Base-by-base conservation (phyloP, 2,329 filamentous ascomycete genomes). In the Calonectria leucothoes region DNA sequence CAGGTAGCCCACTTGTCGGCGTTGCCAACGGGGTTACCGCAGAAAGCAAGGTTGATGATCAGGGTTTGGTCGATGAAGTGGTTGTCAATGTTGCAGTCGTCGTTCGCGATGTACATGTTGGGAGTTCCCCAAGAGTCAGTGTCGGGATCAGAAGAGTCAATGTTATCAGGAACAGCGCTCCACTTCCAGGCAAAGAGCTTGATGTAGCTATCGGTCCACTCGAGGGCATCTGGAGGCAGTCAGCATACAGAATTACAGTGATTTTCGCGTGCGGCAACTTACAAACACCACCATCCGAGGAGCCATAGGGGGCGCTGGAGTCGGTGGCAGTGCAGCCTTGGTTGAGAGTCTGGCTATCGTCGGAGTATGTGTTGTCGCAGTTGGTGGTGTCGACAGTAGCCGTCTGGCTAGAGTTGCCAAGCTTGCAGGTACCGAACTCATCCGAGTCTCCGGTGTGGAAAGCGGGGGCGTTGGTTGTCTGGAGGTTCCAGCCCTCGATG, bases 11-110 rank as follows among this genome's bases (percentile, higher is more conserved):
- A 74, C 29, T 66, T 63, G 39, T 72, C 69, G 17, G 45, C 25
- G 48, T 68, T 69, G 35, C 72, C 92, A 1, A 93, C 93, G 86
- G 92, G 94, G 78, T 92, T 90, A 23, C 94, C 94, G 82, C 94
- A 96, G 82, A 96, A 93, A 35, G 92, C 83, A 55, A 94, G 94
- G 86, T 95, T 91, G 78, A 95, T 89, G 69, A 95, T 91, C 73
- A 98, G 90, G 78, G 92, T 90, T 86, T 96, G 90, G 80, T 92
- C 86, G 74, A 85, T 86, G 83, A 97, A 94, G 79, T 90, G 88
- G 2, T 82, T 82, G 74, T 91, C 85, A 76, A 95, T 91, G 75
- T 95, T 86, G 84, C 95, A 97, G 48, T 79, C 80, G 69, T 78
- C 75, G 64, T 85, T 87, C 20, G 91, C 90, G 1, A 95, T 93